phyloP scores from a whole-genome alignment of 257 asterid species.

The Gardenia jasminoides region DNA sequence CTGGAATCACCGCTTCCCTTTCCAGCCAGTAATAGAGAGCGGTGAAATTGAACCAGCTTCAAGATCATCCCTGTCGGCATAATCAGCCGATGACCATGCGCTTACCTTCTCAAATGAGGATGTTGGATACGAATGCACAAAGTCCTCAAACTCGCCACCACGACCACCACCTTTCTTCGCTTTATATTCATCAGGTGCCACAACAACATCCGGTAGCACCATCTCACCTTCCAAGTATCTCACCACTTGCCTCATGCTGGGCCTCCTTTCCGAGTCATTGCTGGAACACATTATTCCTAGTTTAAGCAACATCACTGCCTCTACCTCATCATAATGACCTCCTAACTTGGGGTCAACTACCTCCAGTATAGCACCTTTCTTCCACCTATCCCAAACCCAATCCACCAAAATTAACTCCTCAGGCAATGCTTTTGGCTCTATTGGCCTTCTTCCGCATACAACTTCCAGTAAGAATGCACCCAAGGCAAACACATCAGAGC shows the following conservation, averaged over 20 bases:
- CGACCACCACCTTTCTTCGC: constrained; percentile 20
- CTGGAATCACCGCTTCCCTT: constrained; percentile 8
- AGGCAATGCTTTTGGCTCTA: constrained; percentile 63
- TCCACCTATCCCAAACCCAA: constrained; percentile 82
- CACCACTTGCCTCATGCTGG: constrained; percentile 57
- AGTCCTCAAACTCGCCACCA: constrained; percentile 28
- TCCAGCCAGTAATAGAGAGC: constrained; percentile 18
- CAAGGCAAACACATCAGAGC: constrained; percentile 70
- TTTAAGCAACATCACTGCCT: constrained; percentile 52
- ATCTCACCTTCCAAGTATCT: constrained; percentile 61
- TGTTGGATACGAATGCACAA: constrained; percentile 41
- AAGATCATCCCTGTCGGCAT: constrained; percentile 38
- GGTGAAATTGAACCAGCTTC: constrained; percentile 42
- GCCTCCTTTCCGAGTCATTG: constrained; percentile 47
- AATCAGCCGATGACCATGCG: constrained; percentile 34
- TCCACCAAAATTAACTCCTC: constrained; percentile 70
- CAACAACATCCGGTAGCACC: constrained; percentile 36
- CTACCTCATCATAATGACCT: constrained; percentile 42
- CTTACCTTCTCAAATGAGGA: constrained; percentile 53
- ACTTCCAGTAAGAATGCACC: constrained; percentile 73
- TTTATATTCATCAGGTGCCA: constrained; percentile 32
- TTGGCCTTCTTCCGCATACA: constrained; percentile 73
- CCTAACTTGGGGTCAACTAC: constrained; percentile 53
- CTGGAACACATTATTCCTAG: constrained; percentile 73
- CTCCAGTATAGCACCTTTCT: constrained; percentile 38